These are phyloP conservation scores for Glycyrrhiza uralensis DNA, from an alignment of 306 rosid genomes.

Conservation along the genomic window DNA sequence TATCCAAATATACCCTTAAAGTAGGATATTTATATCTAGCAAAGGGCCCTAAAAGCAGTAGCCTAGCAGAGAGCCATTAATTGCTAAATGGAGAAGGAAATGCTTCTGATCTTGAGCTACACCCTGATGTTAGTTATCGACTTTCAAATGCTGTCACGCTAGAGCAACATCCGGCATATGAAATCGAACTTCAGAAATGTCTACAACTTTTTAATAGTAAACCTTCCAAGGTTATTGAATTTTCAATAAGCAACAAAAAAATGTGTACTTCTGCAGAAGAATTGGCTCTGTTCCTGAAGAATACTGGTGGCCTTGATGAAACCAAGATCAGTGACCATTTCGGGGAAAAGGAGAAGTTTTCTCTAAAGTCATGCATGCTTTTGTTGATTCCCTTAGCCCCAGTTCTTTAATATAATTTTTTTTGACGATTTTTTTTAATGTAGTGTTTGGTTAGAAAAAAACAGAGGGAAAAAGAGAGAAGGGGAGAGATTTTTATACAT, in stretches of 20 bases:
- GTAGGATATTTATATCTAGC: constrained; percentile 57
- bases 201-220: constrained; percentile 85
- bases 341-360: constrained; percentile 95
- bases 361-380: constrained; percentile 99
- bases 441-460: no score
- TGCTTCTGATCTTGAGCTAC: constrained; percentile 70
- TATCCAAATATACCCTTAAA: no score
- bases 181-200: constrained; percentile 98
- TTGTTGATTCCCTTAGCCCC: constrained; percentile 90
- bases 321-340: constrained; percentile 88
- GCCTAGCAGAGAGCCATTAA: constrained; percentile 47
- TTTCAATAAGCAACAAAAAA: constrained; percentile 74
- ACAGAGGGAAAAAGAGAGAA: no score
- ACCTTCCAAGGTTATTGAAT: constrained; percentile 93
- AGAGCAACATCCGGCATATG: constrained; percentile 91
- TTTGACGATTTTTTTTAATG: no score
- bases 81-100: constrained; percentile 63
- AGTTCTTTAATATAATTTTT: no score
- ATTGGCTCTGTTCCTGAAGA: constrained; percentile 86
- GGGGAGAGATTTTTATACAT: no score
- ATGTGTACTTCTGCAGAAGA: constrained; percentile 79
- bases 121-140: constrained; percentile 68
- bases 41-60: constrained; percentile 58
- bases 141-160: constrained; percentile 82
- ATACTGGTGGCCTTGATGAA: constrained; percentile 75